A percentile compares a stretch with the other conserved stretches of the same genome.
phyloP scores from a whole-genome alignment of 805 yeast genomes.

The Ascoidea asiatica region DNA sequence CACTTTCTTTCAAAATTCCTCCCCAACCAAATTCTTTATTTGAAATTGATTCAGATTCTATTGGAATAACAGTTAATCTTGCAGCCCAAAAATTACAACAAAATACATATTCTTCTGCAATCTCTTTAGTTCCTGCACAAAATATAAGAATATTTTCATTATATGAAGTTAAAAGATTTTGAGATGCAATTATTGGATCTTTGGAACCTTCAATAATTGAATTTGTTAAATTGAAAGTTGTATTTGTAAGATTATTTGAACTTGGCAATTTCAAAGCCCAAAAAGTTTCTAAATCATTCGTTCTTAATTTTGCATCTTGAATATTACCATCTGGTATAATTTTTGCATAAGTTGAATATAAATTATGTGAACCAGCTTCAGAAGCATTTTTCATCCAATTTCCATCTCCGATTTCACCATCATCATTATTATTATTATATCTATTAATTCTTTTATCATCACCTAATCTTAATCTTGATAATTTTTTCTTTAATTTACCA shows the following conservation, averaged over 20 bases:
- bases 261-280: conserved; percentile 50
- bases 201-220: conserved; percentile 3
- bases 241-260: conserved; percentile 8
- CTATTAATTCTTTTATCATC: too few species aligned
- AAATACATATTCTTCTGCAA: conserved; percentile 56
- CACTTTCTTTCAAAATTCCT: conserved; percentile 2
- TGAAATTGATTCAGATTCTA: conserved; percentile 57
- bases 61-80: conserved; percentile 68
- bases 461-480: conserved; percentile 6
- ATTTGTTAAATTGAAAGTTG: conserved; percentile 16
- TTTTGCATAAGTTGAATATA: conserved; percentile 39
- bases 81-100: conserved; percentile 90
- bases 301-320: conserved; percentile 13
- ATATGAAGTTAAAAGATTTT: conserved; percentile 6
- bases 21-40: conserved; percentile 76
- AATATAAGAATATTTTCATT: conserved; percentile 33
- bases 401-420: conserved; percentile 37
- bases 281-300: conserved; percentile 22
- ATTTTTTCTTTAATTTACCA: conserved; percentile 8
- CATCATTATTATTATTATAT: conserved; percentile 4
- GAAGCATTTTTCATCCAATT: conserved; percentile 58
- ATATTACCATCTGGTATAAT: conserved; percentile 24
- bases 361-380: conserved; percentile 35
- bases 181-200: neutral
- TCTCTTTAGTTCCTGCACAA: conserved; percentile 52